Conservation (phyloP, 495 filamentous ascomycete genomes). For the Neurospora sp. region DNA sequence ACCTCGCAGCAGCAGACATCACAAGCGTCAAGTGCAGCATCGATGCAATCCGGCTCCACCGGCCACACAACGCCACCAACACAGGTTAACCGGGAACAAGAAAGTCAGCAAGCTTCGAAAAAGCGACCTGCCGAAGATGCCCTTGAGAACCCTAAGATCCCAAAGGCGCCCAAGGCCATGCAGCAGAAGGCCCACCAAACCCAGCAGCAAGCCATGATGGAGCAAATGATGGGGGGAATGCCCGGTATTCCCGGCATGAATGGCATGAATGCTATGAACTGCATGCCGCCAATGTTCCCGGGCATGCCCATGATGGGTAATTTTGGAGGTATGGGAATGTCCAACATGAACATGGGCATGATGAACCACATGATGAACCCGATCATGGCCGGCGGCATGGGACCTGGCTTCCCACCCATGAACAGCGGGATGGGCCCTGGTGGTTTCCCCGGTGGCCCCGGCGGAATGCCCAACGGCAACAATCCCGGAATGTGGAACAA, state of each 20-base stretch:
- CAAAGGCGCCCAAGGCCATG: conserved; percentile 51
- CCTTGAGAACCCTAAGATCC: conserved; percentile 52
- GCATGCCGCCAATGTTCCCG: conserved; percentile 16
- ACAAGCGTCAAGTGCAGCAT: neutral
- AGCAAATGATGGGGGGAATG: conserved; percentile 25
- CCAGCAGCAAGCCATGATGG: conserved; percentile 24
- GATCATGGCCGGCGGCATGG: conserved; percentile 42
- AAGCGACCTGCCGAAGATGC: conserved; percentile 77
- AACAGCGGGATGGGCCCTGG: conserved; percentile 37
- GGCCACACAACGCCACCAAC: conserved; percentile 2
- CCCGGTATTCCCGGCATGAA: conserved; percentile 30
- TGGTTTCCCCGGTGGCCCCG: conserved; percentile 29
- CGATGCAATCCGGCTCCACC: neutral
- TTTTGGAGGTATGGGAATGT: conserved; percentile 14
- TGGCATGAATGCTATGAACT: conserved; percentile 26
- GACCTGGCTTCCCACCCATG: conserved; percentile 33
- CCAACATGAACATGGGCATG: conserved; percentile 27
- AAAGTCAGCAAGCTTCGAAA: conserved; percentile 37
- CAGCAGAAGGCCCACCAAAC: conserved; percentile 33
- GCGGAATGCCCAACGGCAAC: conserved; percentile 2
- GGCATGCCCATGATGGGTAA: conserved; percentile 26
- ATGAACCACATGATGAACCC: conserved; percentile 36
- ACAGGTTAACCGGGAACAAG: neutral
- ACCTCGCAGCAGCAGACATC: conserved; percentile 9
- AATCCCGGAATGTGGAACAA: conserved; percentile 21